Base-by-base conservation (phyloP, 106 monocot genomes). In the Amphibolis antarctica region DNA sequence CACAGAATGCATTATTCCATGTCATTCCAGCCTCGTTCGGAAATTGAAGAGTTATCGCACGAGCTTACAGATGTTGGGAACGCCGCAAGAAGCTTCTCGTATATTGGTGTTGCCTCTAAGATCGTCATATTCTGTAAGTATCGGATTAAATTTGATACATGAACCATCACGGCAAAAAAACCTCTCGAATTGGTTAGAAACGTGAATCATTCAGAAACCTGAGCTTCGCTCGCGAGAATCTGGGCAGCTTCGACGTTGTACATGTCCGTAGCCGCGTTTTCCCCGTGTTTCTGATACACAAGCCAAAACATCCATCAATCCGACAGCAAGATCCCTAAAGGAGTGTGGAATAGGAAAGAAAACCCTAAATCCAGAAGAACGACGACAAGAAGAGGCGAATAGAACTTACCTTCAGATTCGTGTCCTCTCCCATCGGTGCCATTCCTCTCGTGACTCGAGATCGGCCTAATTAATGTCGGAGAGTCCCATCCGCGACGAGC, bases 181-280 rank as follows among this genome's bases (percentile, higher is more conserved):
- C 29, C 26, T 15, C 26, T 11, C 17, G 12, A 57, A 26, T 57
- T 13, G 28, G 28, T 17, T 27, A 12, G 57, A 57, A 10, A 5
- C 28, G 23, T 6, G 36, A 36, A 36, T 36, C 36, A 2, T 36
- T 36, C 36, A 36, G 7, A n/a, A 28, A 89, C 96, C 76, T 73
- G 84, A 4, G 96, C 96, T 59, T 90, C 84, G n/a, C 70, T 87
- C 1, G 86, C 86, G 13, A 96, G 81, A 28, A 80, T 82, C 60
- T 96, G 90, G 7, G 96, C 90, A 47, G 84, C 76, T 68, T 90
- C 84, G 9, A 96, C 82, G 26, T 90, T 82, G 78, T 89, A 94
- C 11, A 74, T 89, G 54, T 88, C 77, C 19, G 48, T 73, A 21
- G 46, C 15, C 22, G 22, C 66, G 17, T 42, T 60, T 28, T 76